These are phyloP conservation scores for Isabelozyma rhagii DNA, from an alignment of 805 yeast genomes.

Conservation along the genomic window DNA sequence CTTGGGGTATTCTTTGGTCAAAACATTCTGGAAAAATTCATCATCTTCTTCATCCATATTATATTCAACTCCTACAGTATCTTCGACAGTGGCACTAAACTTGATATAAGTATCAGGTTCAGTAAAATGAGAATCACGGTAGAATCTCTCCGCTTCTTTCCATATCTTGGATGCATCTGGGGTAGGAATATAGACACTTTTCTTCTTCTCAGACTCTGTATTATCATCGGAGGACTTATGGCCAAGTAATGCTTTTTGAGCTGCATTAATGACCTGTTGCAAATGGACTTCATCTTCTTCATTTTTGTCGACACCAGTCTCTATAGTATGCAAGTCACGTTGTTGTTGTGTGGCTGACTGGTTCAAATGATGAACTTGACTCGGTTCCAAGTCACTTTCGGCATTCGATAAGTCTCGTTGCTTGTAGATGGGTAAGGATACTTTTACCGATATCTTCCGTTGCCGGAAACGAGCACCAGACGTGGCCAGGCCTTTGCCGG, in stretches of 20 bases:
- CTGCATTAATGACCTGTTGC: conserved; percentile 83
- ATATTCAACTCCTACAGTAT: conserved; percentile 80
- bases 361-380: conserved; percentile 40
- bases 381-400: conserved; percentile 50
- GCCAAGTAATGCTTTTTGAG: conserved; percentile 56
- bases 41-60: conserved; percentile 90
- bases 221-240: conserved; percentile 32
- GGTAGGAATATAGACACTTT: conserved; percentile 82
- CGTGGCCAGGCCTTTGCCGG: conserved; percentile 17
- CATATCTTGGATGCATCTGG: conserved; percentile 89
- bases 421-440: conserved; percentile 70
- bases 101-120: conserved; percentile 81
- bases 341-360: conserved; percentile 55
- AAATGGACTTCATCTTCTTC: conserved; percentile 97
- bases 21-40: conserved; percentile 46
- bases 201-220: conserved; percentile 15
- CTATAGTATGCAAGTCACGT: conserved; percentile 84
- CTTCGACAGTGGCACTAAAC: conserved; percentile 94
- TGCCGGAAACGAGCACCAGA: conserved; percentile 83
- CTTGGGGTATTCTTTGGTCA: conserved; percentile 36
- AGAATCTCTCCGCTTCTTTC: conserved; percentile 73
- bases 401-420: conserved; percentile 79
- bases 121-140: conserved; percentile 54
- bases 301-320: conserved; percentile 96
- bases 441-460: conserved; percentile 91